Evolutionary conservation across 768 basidiomycete species (phyloP).

Genomic region (Lanmaoa pseudosensibilis): DNA sequence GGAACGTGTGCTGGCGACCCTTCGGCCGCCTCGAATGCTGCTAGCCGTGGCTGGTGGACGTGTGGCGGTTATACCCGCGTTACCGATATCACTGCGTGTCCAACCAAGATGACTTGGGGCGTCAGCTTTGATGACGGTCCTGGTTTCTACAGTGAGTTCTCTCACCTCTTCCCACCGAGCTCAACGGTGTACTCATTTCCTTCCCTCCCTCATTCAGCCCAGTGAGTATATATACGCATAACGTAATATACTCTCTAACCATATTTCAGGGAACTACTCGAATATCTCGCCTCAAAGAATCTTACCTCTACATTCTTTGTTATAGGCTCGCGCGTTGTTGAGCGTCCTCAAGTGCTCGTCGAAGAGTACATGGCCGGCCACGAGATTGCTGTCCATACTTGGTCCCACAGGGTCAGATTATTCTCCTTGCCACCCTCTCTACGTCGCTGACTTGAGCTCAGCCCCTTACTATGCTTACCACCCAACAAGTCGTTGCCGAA

Average conservation of each 20-base stretch:
- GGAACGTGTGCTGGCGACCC: slow-evolving; percentile 70
- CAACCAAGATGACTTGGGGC: slow-evolving; percentile 72
- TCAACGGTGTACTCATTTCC: slow-evolving; percentile 7
- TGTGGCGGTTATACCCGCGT: slow-evolving; percentile 69
- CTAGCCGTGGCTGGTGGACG: slow-evolving; percentile 86
- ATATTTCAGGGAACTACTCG: slow-evolving; percentile 56
- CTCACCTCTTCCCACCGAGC: neutral
- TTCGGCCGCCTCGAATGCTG: slow-evolving; percentile 51
- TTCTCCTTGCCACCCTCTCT: neutral
- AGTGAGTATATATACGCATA: slow-evolving; percentile 37
- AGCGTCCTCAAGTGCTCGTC: slow-evolving; percentile 70
- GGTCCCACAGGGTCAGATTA: slow-evolving; percentile 71
- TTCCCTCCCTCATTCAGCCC: slow-evolving; percentile 41
- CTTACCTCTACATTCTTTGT: slow-evolving; percentile 89
- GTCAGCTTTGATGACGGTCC: slow-evolving; percentile 91
- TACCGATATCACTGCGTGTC: slow-evolving; percentile 66
- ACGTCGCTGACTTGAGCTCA: slow-evolving; percentile 28
- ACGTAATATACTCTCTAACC: neutral
- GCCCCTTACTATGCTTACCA: slow-evolving; percentile 71
- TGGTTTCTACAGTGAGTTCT: slow-evolving; percentile 67
- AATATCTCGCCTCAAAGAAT: slow-evolving; percentile 63
- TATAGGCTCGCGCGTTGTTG: slow-evolving; percentile 81
- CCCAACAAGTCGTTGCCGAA: slow-evolving; percentile 86
- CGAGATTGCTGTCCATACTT: slow-evolving; percentile 85
- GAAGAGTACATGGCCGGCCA: slow-evolving; percentile 81